Percentiles rank a stretch among this genome's conserved stretches.
Evolutionary conservation across 345 rosid species (phyloP).

Genomic region (Lenwebbia sp.): DNA sequence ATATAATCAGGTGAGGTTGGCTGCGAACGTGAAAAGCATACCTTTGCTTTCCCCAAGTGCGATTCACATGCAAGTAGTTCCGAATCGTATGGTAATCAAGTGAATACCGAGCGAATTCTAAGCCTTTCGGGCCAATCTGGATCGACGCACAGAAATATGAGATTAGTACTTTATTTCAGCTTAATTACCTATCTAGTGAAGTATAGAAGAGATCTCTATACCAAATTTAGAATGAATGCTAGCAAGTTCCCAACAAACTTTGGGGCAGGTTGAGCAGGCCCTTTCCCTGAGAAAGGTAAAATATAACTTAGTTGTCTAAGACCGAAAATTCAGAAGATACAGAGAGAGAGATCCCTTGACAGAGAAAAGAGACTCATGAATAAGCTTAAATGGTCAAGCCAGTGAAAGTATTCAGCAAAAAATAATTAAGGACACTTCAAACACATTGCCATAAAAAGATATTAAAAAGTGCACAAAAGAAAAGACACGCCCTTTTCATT

Average conservation of each 20-base stretch:
- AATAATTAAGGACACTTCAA: neutral
- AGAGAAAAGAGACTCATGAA: neutral
- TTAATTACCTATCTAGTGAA: neutral
- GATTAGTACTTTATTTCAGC: neutral
- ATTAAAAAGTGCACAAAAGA: neutral
- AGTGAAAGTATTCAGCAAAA: neutral
- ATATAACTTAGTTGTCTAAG: neutral
- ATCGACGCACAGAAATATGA: neutral
- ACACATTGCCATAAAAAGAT: neutral
- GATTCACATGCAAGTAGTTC: constrained; percentile 68
- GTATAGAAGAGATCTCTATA: constrained; percentile 12
- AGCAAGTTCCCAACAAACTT: constrained; percentile 68
- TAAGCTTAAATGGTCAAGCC: neutral
- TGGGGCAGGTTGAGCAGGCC: constrained; percentile 90
- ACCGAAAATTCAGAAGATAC: neutral
- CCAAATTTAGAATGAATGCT: constrained; percentile 72
- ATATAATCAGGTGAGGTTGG: neutral
- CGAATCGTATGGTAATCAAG: constrained; percentile 95
- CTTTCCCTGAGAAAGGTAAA: constrained; percentile 41
- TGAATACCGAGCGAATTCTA: constrained; percentile 94
- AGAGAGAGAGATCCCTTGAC: neutral
- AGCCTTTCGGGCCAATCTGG: constrained; percentile 92
- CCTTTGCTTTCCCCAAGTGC: constrained; percentile 87
- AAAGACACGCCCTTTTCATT: neutral
- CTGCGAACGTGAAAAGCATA: neutral